Conservation (phyloP, 805 yeast species). For the Nakazawaea populi region DNA sequence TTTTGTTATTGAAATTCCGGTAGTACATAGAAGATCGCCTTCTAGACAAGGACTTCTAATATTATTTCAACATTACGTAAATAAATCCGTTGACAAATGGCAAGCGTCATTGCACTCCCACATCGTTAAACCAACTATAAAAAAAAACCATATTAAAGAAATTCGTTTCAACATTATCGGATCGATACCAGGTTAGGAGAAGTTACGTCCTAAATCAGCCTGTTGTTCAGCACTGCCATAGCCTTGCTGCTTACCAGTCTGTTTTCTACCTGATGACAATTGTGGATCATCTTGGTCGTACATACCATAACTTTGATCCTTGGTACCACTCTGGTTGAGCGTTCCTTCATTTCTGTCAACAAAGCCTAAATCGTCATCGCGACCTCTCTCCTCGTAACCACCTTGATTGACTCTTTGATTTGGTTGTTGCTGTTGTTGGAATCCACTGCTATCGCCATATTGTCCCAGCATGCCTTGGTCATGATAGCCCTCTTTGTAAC, state of each 20-base stretch:
- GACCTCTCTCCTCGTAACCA: not conserved
- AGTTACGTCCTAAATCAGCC: not conserved
- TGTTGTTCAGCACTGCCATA: constrained; percentile 1
- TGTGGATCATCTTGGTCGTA: constrained; percentile 6
- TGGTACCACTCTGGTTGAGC: constrained; percentile 3
- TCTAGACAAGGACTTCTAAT: too few species aligned
- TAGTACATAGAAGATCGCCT: too few species aligned
- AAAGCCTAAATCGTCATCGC: not conserved
- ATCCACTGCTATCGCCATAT: not conserved
- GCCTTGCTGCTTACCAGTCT: constrained; percentile 4
- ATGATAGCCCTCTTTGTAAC: not conserved
- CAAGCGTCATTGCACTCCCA: too few species aligned
- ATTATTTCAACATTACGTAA: too few species aligned
- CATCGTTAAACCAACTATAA: too few species aligned
- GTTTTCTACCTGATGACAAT: not conserved
- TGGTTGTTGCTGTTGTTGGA: not conserved
- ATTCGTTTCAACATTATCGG: too few species aligned
- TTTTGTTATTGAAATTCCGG: too few species aligned
- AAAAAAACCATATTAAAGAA: too few species aligned
- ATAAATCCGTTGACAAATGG: too few species aligned
- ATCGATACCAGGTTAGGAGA: too few species aligned
- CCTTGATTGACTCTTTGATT: too few species aligned
- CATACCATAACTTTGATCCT: constrained; percentile 3
- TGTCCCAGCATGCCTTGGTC: not conserved
- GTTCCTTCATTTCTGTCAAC: not conserved